Percentiles rank a stretch among this genome's conserved stretches.
Conservation (phyloP, 495 filamentous ascomycete genomes). For the Hypoxylon fragiforme region DNA sequence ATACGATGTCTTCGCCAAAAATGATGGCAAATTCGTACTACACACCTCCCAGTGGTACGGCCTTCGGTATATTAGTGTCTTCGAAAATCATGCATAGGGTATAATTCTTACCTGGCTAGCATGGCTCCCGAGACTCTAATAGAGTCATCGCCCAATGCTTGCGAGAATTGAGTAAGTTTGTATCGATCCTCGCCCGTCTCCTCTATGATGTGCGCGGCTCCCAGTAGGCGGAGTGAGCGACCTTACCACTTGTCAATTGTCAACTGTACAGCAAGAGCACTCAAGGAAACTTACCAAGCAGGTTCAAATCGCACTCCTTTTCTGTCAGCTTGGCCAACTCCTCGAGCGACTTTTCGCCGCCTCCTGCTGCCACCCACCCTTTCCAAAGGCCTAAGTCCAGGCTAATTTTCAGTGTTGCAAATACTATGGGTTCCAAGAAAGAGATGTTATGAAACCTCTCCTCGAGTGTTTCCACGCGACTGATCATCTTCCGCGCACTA, state of each 20-base stretch:
- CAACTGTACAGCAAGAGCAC: background rate
- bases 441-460: slow-evolving; percentile 21
- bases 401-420: slow-evolving; percentile 19
- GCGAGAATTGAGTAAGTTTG: slow-evolving; percentile 22
- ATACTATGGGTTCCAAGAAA: slow-evolving; percentile 19
- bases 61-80: slow-evolving; percentile 11
- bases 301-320: slow-evolving; percentile 23
- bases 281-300: slow-evolving; percentile 26
- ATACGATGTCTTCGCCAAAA: slow-evolving; percentile 30
- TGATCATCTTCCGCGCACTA: slow-evolving; percentile 23
- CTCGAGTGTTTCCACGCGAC: slow-evolving; percentile 24
- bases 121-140: slow-evolving; percentile 1
- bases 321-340: slow-evolving; percentile 21
- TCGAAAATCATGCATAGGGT: background rate
- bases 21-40: slow-evolving; percentile 18
- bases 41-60: slow-evolving; percentile 18
- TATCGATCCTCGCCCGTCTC: slow-evolving; percentile 33
- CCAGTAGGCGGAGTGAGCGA: slow-evolving; percentile 27
- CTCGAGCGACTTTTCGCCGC: slow-evolving; percentile 25
- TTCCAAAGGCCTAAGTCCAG: slow-evolving; percentile 28
- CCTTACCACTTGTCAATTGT: slow-evolving; percentile 8
- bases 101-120: slow-evolving; percentile 6
- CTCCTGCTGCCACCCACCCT: slow-evolving; percentile 25
- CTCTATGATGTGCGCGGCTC: slow-evolving; percentile 25
- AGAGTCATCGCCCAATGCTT: slow-evolving; percentile 21